Base-by-base conservation (phyloP, 495 filamentous ascomycete genomes). In the Glarea lozoyensis region DNA sequence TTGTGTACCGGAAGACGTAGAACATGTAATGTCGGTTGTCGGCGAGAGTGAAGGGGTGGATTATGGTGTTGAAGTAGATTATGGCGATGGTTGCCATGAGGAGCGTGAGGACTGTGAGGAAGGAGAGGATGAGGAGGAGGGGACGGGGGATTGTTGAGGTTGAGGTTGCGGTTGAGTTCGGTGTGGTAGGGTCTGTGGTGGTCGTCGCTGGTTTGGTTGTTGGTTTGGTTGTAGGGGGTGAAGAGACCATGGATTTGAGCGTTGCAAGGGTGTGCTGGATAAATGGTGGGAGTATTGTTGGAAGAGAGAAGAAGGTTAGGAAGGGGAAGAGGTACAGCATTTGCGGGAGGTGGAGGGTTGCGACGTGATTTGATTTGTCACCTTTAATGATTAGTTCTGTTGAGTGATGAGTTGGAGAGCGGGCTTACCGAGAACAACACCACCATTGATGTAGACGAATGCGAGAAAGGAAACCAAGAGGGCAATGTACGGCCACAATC, bases 11-110 rank as follows among this genome's bases (percentile, higher is more conserved):
- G 66, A 98, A 97, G 44, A 92, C 69, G 61, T 98, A 98, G 64
- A 98, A 98, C 43, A 92, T 76, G 65, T 94, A 98, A 59, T 97
- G 93, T 2, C 92, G 71, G 63, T 98, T 98, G 59, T 98, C 92
- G 21, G 92, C 92, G 2, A 97, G 73, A 1, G 90, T 94, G 53
- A 96, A 98, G 1, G 92, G 92, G 58, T 98, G 92, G 40, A 98
- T 77, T 45, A 93, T 79, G 29, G 92, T 97, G 68, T 96, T 97
- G 70, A 68, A 81, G 48, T 79, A 72, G 18, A 93, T 75, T 9
- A 83, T 68, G 3, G 59, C 54, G 17, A 79, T 56, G 47, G 82
- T 76, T 4, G 67, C 27, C n/a, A n/a, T n/a, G 2, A 56, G 60
- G 1, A 79, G 45, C 39, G 50, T 5, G 11, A 17, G 37, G 20